These are phyloP conservation scores for Graphilbum fragrans DNA, from an alignment of 2,329 filamentous ascomycete species.

Conservation along the genomic window DNA sequence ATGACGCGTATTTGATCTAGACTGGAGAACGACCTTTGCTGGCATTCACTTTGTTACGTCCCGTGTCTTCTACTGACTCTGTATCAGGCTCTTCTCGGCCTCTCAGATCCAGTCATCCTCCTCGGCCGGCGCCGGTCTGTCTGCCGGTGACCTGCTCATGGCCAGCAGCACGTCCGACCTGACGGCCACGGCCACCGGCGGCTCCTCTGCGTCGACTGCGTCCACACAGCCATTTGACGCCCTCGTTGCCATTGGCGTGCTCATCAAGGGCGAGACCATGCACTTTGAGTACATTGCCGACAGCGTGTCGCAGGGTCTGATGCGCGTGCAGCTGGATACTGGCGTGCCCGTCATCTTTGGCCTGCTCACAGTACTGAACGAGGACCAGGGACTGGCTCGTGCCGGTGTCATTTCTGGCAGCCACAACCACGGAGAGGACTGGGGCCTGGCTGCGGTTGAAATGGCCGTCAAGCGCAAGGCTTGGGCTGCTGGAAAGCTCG, in stretches of 20 bases:
- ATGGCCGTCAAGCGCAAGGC: conserved; percentile 76
- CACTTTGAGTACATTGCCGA: conserved; percentile 99
- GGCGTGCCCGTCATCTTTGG: conserved; percentile 88
- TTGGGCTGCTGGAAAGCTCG: conserved; percentile 62
- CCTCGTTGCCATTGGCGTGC: conserved; percentile 85
- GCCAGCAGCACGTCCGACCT: conserved; percentile 61
- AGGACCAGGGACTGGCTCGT: conserved; percentile 76
- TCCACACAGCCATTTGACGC: conserved; percentile 68
- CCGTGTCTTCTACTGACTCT: neutral
- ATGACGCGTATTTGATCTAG: neutral
- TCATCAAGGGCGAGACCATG: conserved; percentile 99
- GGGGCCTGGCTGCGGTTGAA: conserved; percentile 90
- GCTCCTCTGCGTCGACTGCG: conserved; percentile 18
- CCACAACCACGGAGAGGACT: conserved; percentile 95
- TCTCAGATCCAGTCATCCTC: conserved; percentile 73
- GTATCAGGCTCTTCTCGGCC: conserved; percentile 63
- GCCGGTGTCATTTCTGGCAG: conserved; percentile 58
- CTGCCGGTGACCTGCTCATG: conserved; percentile 62
- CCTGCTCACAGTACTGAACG: conserved; percentile 74
- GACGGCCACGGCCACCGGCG: conserved; percentile 48
- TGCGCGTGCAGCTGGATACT: conserved; percentile 85
- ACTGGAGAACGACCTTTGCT: no score
- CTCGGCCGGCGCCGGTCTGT: conserved; percentile 45
- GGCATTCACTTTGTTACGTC: neutral
- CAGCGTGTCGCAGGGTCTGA: conserved; percentile 78